A percentile compares a stretch with the other conserved stretches of the same genome.
These are phyloP conservation scores for Flaveria brownii DNA, from an alignment of 129 eudicot species.

Conservation along the genomic window DNA sequence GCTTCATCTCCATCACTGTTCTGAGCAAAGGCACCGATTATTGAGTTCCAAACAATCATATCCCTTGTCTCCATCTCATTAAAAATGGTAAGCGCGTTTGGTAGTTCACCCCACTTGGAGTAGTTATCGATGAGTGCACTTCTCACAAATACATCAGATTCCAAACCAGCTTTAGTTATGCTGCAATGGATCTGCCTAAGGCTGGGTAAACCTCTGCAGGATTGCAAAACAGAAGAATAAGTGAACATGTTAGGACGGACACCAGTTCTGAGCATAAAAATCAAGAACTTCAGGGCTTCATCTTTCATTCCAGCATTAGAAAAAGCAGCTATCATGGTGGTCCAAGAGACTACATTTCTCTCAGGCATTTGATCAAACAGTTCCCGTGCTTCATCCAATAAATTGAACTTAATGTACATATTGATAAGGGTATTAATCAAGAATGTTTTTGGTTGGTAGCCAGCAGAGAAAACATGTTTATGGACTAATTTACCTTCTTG, in stretches of 20 bases:
- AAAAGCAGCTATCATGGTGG: slow-evolving; percentile 72
- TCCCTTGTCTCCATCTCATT: slow-evolving; percentile 62
- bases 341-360: slow-evolving; percentile 80
- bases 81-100: slow-evolving; percentile 43
- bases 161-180: slow-evolving; percentile 62
- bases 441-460: slow-evolving; percentile 68
- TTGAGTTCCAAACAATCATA: slow-evolving; percentile 76
- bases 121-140: slow-evolving; percentile 74
- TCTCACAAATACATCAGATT: slow-evolving; percentile 72
- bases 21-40: slow-evolving; percentile 73
- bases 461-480: slow-evolving; percentile 56
- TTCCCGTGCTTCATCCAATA: slow-evolving; percentile 49
- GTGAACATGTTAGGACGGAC: slow-evolving; percentile 68
- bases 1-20: slow-evolving; percentile 74
- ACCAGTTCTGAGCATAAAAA: slow-evolving; percentile 68
- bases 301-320: slow-evolving; percentile 43
- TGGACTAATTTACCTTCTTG: slow-evolving; percentile 55
- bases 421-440: slow-evolving; percentile 51
- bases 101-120: slow-evolving; percentile 71
- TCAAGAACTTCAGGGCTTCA: slow-evolving; percentile 49
- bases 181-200: slow-evolving; percentile 62
- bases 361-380: slow-evolving; percentile 76
- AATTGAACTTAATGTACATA: slow-evolving; percentile 62
- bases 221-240: slow-evolving; percentile 62
- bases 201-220: slow-evolving; percentile 50